Evolutionary conservation across 257 asterid genomes (phyloP).

Genomic region (Penstemon eatonii): DNA sequence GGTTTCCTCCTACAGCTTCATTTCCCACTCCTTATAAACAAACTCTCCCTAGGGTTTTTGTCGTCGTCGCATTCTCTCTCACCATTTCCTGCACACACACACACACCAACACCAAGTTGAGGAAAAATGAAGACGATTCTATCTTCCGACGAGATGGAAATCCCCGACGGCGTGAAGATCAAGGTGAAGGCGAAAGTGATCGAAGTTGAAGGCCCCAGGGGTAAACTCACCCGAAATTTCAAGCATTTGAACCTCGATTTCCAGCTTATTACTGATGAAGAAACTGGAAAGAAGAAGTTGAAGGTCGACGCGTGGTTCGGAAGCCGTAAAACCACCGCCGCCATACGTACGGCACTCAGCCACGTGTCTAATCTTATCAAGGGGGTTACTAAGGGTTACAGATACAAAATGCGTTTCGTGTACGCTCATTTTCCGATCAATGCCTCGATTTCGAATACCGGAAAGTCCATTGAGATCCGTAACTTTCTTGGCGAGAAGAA

Average conservation of each 20-base stretch:
- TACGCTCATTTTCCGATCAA: conserved; percentile 87
- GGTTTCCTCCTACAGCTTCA: neutral
- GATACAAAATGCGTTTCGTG: conserved; percentile 88
- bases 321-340: conserved; percentile 73
- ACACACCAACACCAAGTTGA: neutral
- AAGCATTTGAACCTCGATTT: conserved; percentile 81
- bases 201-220: conserved; percentile 82
- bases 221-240: conserved; percentile 61
- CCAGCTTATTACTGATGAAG: conserved; percentile 67
- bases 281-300: conserved; percentile 66
- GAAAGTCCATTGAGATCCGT: conserved; percentile 72
- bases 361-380: conserved; percentile 70
- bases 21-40: neutral
- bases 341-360: conserved; percentile 81
- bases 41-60: neutral
- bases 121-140: conserved; percentile 64
- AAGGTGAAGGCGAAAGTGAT: conserved; percentile 71
- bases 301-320: conserved; percentile 89
- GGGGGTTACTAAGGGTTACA: conserved; percentile 77
- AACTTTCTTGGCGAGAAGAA: conserved; percentile 88
- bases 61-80: neutral
- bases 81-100: neutral
- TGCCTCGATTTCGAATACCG: conserved; percentile 55
- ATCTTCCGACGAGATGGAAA: conserved; percentile 74
- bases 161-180: conserved; percentile 72